phyloP scores from a whole-genome alignment of 805 yeast genomes.

The Candida tammaniensis region DNA sequence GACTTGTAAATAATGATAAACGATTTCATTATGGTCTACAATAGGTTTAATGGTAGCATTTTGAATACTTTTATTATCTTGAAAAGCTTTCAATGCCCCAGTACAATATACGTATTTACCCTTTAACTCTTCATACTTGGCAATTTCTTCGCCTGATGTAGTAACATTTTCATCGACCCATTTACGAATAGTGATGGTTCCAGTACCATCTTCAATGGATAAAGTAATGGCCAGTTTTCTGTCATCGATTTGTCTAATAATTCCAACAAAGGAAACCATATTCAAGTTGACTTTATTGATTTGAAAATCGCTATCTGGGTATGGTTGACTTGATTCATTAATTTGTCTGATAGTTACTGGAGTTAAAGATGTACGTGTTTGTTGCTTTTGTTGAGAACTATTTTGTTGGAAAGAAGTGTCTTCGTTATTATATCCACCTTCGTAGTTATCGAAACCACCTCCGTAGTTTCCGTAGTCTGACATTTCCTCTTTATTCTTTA shows the following conservation, averaged over 20 bases:
- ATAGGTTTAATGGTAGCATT: slow-evolving; percentile 58
- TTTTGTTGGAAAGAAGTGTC: slow-evolving; percentile 11
- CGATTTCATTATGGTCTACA: slow-evolving; percentile 62
- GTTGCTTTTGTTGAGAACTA: slow-evolving; percentile 26
- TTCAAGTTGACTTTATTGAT: slow-evolving; percentile 59
- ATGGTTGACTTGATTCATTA: slow-evolving; percentile 55
- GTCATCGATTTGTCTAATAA: slow-evolving; percentile 62
- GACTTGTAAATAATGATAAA: slow-evolving; percentile 66
- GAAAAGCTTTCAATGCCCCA: slow-evolving; percentile 51
- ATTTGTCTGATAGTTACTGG: slow-evolving; percentile 79
- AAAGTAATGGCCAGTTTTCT: slow-evolving; percentile 54
- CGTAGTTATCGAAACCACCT: no score
- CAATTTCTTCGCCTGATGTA: slow-evolving; percentile 29
- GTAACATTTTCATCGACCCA: slow-evolving; percentile 47
- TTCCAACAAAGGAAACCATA: slow-evolving; percentile 65
- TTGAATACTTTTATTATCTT: slow-evolving; percentile 62
- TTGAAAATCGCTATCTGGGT: slow-evolving; percentile 67
- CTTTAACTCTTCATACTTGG: slow-evolving; percentile 34
- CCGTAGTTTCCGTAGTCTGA: no score
- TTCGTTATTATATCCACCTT: slow-evolving; percentile 8
- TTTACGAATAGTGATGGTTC: slow-evolving; percentile 58
- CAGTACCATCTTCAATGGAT: slow-evolving; percentile 76
- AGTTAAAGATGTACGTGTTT: slow-evolving; percentile 27
- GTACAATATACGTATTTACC: slow-evolving; percentile 61
- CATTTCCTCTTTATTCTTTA: no score